phyloP scores from a whole-genome alignment of 1,139 yeast genomes.

The Kodamaea derodonti region DNA sequence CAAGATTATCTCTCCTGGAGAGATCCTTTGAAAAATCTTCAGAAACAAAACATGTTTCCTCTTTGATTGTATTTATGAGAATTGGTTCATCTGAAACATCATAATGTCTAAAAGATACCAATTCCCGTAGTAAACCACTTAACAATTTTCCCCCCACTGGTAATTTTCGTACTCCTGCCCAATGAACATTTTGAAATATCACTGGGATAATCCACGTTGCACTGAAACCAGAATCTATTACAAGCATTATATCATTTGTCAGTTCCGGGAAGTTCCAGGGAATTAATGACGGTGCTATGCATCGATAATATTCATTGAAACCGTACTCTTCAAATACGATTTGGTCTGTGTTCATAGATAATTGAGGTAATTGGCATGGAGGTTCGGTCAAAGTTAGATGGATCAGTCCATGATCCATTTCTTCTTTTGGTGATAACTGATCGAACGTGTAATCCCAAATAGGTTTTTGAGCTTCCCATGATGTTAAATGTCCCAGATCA shows the following conservation, averaged over 20 bases:
- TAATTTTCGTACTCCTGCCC: constrained; percentile 72
- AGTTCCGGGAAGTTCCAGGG: constrained; percentile 53
- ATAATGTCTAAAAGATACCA: constrained; percentile 86
- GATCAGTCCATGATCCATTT: constrained; percentile 42
- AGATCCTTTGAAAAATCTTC: constrained; percentile 59
- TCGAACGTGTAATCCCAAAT: constrained; percentile 79
- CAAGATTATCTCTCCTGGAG: constrained; percentile 23
- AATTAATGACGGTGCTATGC: constrained; percentile 60
- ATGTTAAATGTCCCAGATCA: constrained; percentile 82
- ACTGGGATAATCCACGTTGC: constrained; percentile 88
- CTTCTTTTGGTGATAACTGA: constrained; percentile 29
- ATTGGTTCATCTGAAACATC: constrained; percentile 91
- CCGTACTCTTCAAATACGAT: constrained; percentile 93
- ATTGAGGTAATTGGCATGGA: constrained; percentile 77
- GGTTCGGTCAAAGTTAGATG: constrained; percentile 68
- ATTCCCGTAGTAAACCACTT: constrained; percentile 78
- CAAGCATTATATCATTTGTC: constrained; percentile 63
- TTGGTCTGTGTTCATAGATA: constrained; percentile 85
- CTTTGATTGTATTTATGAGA: constrained; percentile 81
- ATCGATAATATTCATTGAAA: constrained; percentile 60
- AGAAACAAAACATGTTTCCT: constrained; percentile 72
- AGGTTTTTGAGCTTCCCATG: constrained; percentile 92
- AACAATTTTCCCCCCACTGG: constrained; percentile 84
- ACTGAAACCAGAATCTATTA: constrained; percentile 84
- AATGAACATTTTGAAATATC: constrained; percentile 70